Base-by-base conservation (phyloP, 768 basidiomycete genomes). In the Boletus reticulatus region DNA sequence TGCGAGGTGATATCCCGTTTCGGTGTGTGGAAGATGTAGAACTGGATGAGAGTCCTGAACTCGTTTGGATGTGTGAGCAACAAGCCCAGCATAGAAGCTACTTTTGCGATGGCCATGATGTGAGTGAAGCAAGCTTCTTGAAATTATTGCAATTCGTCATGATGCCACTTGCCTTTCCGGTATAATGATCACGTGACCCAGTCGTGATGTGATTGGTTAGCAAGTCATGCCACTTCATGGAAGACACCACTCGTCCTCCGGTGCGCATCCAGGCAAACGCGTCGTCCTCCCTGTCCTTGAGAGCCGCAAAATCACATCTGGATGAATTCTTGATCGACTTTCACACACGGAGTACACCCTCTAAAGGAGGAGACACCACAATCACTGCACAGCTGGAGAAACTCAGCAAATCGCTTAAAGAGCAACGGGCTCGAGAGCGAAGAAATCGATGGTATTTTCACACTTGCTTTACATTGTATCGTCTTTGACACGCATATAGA, bases 51-150 rank as follows among this genome's bases (percentile, higher is more conserved):
- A 31, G 83, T 85, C 60, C 85, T 84, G 69, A 95, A 89, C 69
- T 99, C 96, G 57, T 80, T 66, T 14, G 93, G 93, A 61, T 92
- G 92, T 0, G 87, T 87, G 67, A 93, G 68, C 60, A 88, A 76
- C 29, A 93, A 77, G 37, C 79, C 73, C 58, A 92, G 71, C 82
- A 87, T 85, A 14, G 69, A 57, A 52, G 82, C 80, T 10, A 78
- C 62, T 58, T 79, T 73, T 54, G 77, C 80, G 86, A 90, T 84
- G 13, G 60, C 57, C 66, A 68, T 69, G 4, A 52, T 37, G 43
- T 32, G n/a, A 9, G n/a, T 39, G 38, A 39, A 14, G 34, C 6
- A 14, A 36, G 34, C 34, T 13, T 14, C 22, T 22, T 12, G 34
- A 53, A 38, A 47, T 10, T 13, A 47, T 10, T 13, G 48, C 31